Evolutionary conservation across 176 grass and related monocot genomes (phyloP), one percentile per base, ranked within the genome.

Genomic region (Ensete ventricosum): DNA sequence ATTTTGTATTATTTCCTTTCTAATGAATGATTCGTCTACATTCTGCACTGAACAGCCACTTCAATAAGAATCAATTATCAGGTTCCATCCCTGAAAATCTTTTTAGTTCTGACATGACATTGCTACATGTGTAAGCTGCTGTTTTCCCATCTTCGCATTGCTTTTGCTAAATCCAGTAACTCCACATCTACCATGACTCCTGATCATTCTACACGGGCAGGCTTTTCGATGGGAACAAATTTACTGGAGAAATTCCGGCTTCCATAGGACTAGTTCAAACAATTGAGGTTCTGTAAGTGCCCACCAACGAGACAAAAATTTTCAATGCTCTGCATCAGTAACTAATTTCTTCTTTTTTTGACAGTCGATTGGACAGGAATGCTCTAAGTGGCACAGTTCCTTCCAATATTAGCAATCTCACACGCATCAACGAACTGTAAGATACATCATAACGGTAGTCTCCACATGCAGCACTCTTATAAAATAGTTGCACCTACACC

Each of bases 11-110:
- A 69, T 69, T 24, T 24, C 23, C 75, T 34, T 48, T 5, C 14
- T 34, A 70, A 70, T 51, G 16, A 49, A 20, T 21, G 5, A 70
- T 48, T 25, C 2, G 17, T 68, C 2, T 43, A 23, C 21, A 71
- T 81, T 53, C 48, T 81, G 71, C 83, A 79, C 60, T 81, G 43
- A 78, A 69, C 82, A 98, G 95, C 63, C 95, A 98, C 77, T 91
- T 98, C 74, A 93, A 87, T 70, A 89, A 93, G 50, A 98, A 98
- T 55, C 79, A 93, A 55, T 79, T 93, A 83, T 87, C 95, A 60
- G 90, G 88, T 76, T 12, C 72, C 17, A 98, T 98, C 67, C 87
- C 95, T 76, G 84, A 90, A 55, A 52, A 76, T 26, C 88, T 98
- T 66, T 98, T 98, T 80, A 89, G 80, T 77, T 72, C 88, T 2